A percentile compares a stretch with the other conserved stretches of the same genome.
phyloP scores from a whole-genome alignment of 1,139 yeast species.

The Saccharomyces hybrid region DNA sequence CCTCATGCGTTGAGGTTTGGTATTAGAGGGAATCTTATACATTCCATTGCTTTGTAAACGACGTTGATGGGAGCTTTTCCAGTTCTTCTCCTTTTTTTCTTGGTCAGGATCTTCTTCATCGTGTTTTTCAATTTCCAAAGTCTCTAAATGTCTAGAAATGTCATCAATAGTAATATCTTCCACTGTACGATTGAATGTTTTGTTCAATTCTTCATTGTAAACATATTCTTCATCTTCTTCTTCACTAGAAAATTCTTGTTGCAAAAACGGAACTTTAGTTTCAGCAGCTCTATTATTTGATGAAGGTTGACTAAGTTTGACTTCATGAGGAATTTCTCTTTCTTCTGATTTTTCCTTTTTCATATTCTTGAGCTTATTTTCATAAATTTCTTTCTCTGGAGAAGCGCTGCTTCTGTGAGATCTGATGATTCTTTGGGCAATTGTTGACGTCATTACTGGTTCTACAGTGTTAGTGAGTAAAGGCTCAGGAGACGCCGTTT shows the following conservation, averaged over 20 bases:
- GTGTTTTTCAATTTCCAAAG: conserved; percentile 27
- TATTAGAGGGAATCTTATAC: conserved; percentile 27
- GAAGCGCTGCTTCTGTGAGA: conserved; percentile 9
- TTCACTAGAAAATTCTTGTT: conserved; percentile 27
- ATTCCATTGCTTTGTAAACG: conserved; percentile 14
- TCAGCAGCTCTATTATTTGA: conserved; percentile 10
- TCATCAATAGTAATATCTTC: conserved; percentile 35
- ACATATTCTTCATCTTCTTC: conserved; percentile 33
- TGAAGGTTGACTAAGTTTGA: neutral
- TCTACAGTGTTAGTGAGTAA: neutral
- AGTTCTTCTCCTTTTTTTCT: conserved; percentile 1
- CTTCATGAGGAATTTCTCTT: conserved; percentile 1
- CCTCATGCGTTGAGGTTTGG: conserved; percentile 24
- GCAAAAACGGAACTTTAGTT: conserved; percentile 23
- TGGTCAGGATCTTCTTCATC: conserved; percentile 11
- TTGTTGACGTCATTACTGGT: conserved; percentile 5
- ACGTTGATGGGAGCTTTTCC: conserved; percentile 6
- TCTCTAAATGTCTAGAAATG: conserved; percentile 32
- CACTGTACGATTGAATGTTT: conserved; percentile 33
- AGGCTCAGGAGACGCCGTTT: neutral
- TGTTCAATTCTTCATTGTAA: conserved; percentile 32
- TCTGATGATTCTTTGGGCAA: conserved; percentile 23
- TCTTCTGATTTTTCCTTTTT: conserved; percentile 3
- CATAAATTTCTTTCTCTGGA: conserved; percentile 5
- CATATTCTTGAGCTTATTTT: neutral